A percentile compares a stretch with the other conserved stretches of the same genome.
phyloP scores from a whole-genome alignment of 2,329 filamentous ascomycete genomes.

The Xylariaceae sp. region DNA sequence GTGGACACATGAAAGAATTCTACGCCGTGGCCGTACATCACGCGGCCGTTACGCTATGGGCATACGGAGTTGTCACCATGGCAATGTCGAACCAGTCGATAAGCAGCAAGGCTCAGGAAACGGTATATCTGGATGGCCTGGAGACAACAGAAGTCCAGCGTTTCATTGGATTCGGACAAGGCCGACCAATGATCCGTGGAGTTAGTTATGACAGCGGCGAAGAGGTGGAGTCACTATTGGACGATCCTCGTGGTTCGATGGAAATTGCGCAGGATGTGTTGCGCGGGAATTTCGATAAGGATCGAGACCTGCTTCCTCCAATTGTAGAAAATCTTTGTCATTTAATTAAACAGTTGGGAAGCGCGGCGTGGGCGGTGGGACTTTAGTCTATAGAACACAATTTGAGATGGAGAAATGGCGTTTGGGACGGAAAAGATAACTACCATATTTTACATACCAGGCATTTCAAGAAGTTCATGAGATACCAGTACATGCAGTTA shows the following conservation, averaged over 20 bases:
- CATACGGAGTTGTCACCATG: conserved; percentile 57
- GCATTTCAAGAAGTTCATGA: no score
- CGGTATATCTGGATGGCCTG: conserved; percentile 53
- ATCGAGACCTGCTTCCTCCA: conserved; percentile 47
- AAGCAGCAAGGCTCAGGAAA: conserved; percentile 34
- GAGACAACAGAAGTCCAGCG: conserved; percentile 50
- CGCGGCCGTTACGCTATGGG: conserved; percentile 64
- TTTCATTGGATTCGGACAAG: conserved; percentile 56
- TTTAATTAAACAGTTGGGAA: conserved; percentile 58
- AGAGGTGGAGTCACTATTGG: conserved; percentile 40
- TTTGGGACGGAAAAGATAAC: no score
- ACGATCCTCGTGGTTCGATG: conserved; percentile 57
- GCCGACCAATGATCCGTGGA: conserved; percentile 47
- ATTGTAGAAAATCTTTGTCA: conserved; percentile 65
- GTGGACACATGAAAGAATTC: conserved; percentile 58
- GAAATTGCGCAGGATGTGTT: conserved; percentile 55
- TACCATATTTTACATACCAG: no score
- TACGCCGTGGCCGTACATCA: conserved; percentile 67
- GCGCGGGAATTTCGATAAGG: conserved; percentile 45
- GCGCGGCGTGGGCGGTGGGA: conserved; percentile 42
- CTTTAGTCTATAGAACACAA: no score
- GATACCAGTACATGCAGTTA: no score
- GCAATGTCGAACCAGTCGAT: conserved; percentile 34
- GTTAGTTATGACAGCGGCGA: conserved; percentile 23
- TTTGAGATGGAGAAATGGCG: no score